Conservation (phyloP, 352 stramenopile species). For the Pythium volutum region DNA sequence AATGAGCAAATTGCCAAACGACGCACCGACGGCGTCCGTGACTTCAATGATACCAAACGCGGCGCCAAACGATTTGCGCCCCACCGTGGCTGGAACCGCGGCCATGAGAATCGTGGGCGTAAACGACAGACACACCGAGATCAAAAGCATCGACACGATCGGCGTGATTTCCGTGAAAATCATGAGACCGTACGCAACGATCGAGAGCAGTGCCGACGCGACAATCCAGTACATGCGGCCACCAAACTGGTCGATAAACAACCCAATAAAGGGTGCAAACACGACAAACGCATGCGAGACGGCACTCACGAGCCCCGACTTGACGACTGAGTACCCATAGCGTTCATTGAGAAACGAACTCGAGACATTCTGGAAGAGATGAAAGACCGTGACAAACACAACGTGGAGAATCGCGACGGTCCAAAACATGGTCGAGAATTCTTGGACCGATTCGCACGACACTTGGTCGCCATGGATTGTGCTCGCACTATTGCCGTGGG, state of each 20-base stretch:
- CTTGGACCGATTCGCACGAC: slow-evolving; percentile 61
- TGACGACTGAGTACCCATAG: slow-evolving; percentile 83
- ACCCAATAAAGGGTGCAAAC: slow-evolving; percentile 85
- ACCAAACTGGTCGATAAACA: slow-evolving; percentile 87
- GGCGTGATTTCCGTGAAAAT: slow-evolving; percentile 78
- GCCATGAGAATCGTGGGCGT: slow-evolving; percentile 89
- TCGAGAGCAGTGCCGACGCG: slow-evolving; percentile 57
- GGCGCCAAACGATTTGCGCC: slow-evolving; percentile 68
- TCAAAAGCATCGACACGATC: slow-evolving; percentile 84
- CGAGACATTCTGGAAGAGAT: slow-evolving; percentile 91
- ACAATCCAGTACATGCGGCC: slow-evolving; percentile 83
- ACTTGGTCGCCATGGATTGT: slow-evolving; percentile 14
- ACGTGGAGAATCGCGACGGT: slow-evolving; percentile 81
- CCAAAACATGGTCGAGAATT: slow-evolving; percentile 88
- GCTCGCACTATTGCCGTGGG: neutral
- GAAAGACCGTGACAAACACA: slow-evolving; percentile 89
- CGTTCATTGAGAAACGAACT: slow-evolving; percentile 84
- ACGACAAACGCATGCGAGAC: slow-evolving; percentile 79
- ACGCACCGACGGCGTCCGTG: slow-evolving; percentile 74
- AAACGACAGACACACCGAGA: slow-evolving; percentile 84
- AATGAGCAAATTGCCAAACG: slow-evolving; percentile 81
- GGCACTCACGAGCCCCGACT: slow-evolving; percentile 80
- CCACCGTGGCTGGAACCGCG: slow-evolving; percentile 76
- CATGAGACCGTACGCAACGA: slow-evolving; percentile 81
- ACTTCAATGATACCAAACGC: slow-evolving; percentile 89